These are phyloP conservation scores for Penicillium frequentans DNA, from an alignment of 2,329 filamentous ascomycete species.

Conservation along the genomic window DNA sequence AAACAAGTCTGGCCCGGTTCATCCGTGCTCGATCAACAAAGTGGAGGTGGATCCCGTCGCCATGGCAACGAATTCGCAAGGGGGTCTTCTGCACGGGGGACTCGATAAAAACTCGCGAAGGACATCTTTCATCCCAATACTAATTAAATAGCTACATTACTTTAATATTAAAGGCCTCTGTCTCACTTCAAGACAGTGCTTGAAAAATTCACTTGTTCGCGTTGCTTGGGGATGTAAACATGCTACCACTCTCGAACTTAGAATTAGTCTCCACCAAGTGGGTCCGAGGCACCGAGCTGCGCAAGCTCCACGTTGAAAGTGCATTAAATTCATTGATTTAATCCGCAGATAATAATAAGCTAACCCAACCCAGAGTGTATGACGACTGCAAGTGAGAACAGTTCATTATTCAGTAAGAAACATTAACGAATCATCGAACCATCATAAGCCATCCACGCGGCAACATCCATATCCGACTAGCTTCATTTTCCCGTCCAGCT, in stretches of 20 bases:
- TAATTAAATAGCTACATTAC: neutral
- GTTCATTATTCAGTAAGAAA: neutral
- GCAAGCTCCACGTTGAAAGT: neutral
- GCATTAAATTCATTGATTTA: neutral
- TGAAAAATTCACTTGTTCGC: neutral
- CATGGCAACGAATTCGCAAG: conserved; percentile 16
- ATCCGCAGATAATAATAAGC: neutral
- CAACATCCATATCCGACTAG: neutral
- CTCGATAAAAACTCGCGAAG: neutral
- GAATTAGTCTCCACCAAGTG: conserved; percentile 2
- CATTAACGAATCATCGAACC: neutral
- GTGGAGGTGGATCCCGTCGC: conserved; percentile 19
- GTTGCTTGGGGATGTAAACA: neutral
- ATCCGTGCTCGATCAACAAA: conserved; percentile 24
- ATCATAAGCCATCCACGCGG: neutral
- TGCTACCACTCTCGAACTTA: neutral
- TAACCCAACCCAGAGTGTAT: conserved; percentile 3
- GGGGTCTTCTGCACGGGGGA: neutral
- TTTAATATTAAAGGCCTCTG: too few relatives aligned
- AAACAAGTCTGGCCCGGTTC: conserved; percentile 12
- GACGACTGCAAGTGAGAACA: conserved; percentile 3
- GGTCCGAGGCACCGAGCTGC: neutral
- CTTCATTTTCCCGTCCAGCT: neutral
- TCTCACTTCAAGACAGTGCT: neutral
- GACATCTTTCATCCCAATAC: neutral